Conservation (phyloP, 192 early-diverging fungal genomes). For the Linnemannia schmuckeri region DNA sequence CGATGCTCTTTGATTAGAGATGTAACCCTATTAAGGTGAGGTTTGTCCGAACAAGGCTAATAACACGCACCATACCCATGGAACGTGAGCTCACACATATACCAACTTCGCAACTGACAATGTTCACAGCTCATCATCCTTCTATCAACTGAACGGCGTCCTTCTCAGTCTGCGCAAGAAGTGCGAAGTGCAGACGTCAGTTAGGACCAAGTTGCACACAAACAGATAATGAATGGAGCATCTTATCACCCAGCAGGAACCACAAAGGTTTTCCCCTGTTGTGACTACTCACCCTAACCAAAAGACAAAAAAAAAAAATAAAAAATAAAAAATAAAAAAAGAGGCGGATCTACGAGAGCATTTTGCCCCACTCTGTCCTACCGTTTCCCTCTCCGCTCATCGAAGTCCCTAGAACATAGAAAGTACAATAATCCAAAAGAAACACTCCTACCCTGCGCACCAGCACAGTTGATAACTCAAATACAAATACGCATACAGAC, state of each 20-base stretch:
- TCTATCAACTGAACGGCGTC: no score
- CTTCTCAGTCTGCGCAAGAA: no score
- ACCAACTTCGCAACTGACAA: not conserved
- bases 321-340: not conserved
- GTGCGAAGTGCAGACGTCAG: no score
- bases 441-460: not conserved
- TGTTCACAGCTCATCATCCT: no score
- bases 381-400: not conserved
- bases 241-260: no score
- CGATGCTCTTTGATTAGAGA: not conserved
- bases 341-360: not conserved
- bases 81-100: not conserved
- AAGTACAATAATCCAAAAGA: not conserved
- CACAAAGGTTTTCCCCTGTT: no score
- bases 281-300: no score
- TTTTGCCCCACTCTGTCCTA: not conserved
- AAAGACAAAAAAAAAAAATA: no score
- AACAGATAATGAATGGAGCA: no score
- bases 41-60: not conserved
- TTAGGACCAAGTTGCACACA: no score
- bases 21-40: not conserved
- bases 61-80: not conserved
- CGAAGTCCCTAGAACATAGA: conserved; percentile 2
- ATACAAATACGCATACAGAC: not conserved
- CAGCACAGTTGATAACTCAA: not conserved